Base-by-base conservation (phyloP, 352 stramenopile genomes). In the Phytophthora macrochlamydospora region DNA sequence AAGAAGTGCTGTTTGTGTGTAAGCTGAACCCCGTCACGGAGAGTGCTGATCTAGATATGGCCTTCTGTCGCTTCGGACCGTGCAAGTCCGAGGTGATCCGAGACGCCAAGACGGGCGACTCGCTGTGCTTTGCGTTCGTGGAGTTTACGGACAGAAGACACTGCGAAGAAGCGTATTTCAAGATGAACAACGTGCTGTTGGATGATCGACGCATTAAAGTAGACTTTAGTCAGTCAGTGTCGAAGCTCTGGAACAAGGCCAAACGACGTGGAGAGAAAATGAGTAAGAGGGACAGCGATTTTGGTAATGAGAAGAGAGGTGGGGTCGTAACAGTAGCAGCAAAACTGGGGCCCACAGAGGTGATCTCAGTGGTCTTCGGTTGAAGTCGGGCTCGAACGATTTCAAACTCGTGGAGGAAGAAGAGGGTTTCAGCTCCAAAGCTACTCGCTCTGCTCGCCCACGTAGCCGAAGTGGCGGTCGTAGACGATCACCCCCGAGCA, bases 171-270 rank as follows among this genome's bases (percentile, higher is more conserved):
- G 98, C 98, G 7, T 99, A 99, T 73, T 98, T 99, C 61, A 99
- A 99, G 88, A 99, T 99, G 98, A 99, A 99, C 81, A 99, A 99
- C 83, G 97, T 98, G 11, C 74, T 99, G 29, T 90, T 99, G 18
- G 98, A 99, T 79, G 98, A 99, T 72, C 88, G 98, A 18, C 90
- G 97, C 33, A 91, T 95, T 58, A 95, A 95, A 69, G 88, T 95
- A 30, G 98, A 99, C 75, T 99, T 99, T 59, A 98, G 87, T 64
- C 98, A 99, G 70, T 99, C 93, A 32, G 98, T 99, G 1, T 94
- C 96, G 6, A 99, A 99, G 72, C 76, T 99, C 6, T 99, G 98
- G 98, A 97, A 98, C 76, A 90, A 93, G 51, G 79, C 92, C 62
- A 82, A 87, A 45, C 74, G 85, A 11, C 76, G 80, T 5, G 76